A percentile compares a stretch with the other conserved stretches of the same genome.
Conservation (phyloP, 805 yeast genomes). For the Danielozyma ontarioensis region DNA sequence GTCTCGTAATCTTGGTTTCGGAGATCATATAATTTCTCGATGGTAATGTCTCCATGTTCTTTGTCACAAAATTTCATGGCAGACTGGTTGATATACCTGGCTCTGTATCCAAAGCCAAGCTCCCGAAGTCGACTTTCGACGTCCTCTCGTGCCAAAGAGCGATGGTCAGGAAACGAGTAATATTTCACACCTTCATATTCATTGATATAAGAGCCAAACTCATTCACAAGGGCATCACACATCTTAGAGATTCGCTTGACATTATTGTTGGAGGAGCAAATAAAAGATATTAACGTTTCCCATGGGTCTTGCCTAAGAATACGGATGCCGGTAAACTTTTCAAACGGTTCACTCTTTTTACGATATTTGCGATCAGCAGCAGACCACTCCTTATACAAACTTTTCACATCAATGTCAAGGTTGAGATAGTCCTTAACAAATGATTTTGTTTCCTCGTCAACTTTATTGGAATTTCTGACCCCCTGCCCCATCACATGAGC, state of each 20-base stretch:
- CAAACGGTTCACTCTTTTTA: slow-evolving; percentile 27
- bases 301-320: slow-evolving; percentile 93
- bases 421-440: slow-evolving; percentile 68
- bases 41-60: slow-evolving; percentile 27
- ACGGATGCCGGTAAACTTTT: slow-evolving; percentile 61
- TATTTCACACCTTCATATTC: slow-evolving; percentile 50
- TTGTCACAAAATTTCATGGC: slow-evolving; percentile 49
- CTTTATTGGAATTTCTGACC: slow-evolving; percentile 1
- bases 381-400: slow-evolving; percentile 61
- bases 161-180: slow-evolving; percentile 73
- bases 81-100: slow-evolving; percentile 78
- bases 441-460: slow-evolving; percentile 27
- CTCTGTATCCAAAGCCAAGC: slow-evolving; percentile 84
- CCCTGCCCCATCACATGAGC: slow-evolving; percentile 29
- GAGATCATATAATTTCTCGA: slow-evolving; percentile 36
- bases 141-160: slow-evolving; percentile 29
- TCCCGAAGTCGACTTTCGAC: slow-evolving; percentile 41
- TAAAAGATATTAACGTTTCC: slow-evolving; percentile 88
- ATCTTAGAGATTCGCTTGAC: slow-evolving; percentile 88
- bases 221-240: slow-evolving; percentile 73
- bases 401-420: slow-evolving; percentile 47
- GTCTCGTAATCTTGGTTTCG: slow-evolving; percentile 44
- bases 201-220: slow-evolving; percentile 61
- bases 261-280: slow-evolving; percentile 94
- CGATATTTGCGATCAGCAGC: slow-evolving; percentile 45